phyloP scores from a whole-genome alignment of 2,329 filamentous ascomycete species.

The Fusarium sp. region DNA sequence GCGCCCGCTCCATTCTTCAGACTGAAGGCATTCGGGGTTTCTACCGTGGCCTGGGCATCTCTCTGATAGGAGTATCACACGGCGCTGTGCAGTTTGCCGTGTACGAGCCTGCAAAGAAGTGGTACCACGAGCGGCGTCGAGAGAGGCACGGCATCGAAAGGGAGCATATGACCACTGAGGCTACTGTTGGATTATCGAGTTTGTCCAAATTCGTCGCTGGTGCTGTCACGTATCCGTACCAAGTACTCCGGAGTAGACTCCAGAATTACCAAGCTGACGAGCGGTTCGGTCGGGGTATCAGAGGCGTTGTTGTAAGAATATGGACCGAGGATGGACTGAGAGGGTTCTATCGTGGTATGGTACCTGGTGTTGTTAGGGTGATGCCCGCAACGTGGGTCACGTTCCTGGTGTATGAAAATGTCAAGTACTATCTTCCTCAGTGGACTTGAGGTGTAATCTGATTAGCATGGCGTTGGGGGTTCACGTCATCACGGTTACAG shows the following conservation, averaged over 20 bases:
- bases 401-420: slow-evolving; percentile 96
- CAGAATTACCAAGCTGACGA: slow-evolving; percentile 87
- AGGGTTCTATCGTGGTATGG: slow-evolving; percentile 92
- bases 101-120: slow-evolving; percentile 76
- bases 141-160: slow-evolving; percentile 27
- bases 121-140: slow-evolving; percentile 61
- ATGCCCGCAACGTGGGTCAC: slow-evolving; percentile 96
- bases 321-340: slow-evolving; percentile 81
- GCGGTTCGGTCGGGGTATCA: slow-evolving; percentile 74
- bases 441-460: slow-evolving; percentile 44
- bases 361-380: slow-evolving; percentile 89
- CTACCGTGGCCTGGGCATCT: slow-evolving; percentile 86
- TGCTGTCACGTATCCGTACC: slow-evolving; percentile 92
- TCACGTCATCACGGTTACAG: not conserved
- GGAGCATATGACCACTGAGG: slow-evolving; percentile 69
- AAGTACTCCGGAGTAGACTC: slow-evolving; percentile 86
- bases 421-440: slow-evolving; percentile 73
- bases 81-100: slow-evolving; percentile 96
- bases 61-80: slow-evolving; percentile 87
- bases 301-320: slow-evolving; percentile 76
- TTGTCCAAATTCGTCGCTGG: slow-evolving; percentile 87
- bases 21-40: slow-evolving; percentile 82
- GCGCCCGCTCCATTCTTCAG: slow-evolving; percentile 71
- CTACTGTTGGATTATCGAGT: slow-evolving; percentile 83
- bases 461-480: not conserved